Conservation (phyloP, 495 filamentous ascomycete species). For the Beverwykella pulmonaria region DNA sequence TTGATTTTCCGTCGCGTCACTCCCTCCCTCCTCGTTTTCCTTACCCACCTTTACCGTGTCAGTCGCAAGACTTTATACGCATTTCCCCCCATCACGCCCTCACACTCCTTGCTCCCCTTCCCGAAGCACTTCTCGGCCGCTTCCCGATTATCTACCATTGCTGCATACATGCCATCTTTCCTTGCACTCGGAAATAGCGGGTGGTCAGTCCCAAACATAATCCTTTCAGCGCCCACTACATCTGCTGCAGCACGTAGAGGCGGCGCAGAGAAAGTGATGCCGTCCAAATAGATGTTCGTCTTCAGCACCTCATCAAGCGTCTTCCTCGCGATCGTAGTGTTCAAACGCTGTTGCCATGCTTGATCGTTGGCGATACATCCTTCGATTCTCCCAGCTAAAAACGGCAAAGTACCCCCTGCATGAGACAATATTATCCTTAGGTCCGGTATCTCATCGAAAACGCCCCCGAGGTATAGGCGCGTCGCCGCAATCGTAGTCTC, state of each 20-base stretch:
- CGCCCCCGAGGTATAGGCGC: conserved; percentile 6
- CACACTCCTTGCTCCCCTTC: neutral
- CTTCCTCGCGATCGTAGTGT: neutral
- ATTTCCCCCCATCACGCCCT: conserved; percentile 16
- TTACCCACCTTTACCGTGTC: neutral
- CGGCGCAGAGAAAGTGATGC: conserved; percentile 4
- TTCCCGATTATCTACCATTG: neutral
- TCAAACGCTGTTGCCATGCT: neutral
- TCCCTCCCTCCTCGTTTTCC: too few relatives aligned
- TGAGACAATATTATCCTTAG: conserved; percentile 2
- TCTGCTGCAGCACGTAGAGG: neutral
- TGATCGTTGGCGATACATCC: conserved; percentile 7
- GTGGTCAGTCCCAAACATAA: conserved; percentile 22
- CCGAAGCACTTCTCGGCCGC: conserved; percentile 3
- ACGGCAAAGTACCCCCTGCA: conserved; percentile 9
- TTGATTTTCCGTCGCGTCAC: too few relatives aligned
- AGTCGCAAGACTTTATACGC: conserved; percentile 4
- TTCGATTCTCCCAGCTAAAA: conserved; percentile 7
- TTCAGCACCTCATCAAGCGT: conserved; percentile 6
- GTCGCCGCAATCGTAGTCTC: conserved; percentile 9
- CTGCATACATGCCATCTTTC: conserved; percentile 10
- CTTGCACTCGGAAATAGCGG: conserved; percentile 5
- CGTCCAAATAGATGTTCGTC: conserved; percentile 9
- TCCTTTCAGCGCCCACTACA: neutral
- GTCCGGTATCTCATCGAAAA: conserved; percentile 1